phyloP scores from a whole-genome alignment of 345 rosid genomes.

The Passiflora organensis region DNA sequence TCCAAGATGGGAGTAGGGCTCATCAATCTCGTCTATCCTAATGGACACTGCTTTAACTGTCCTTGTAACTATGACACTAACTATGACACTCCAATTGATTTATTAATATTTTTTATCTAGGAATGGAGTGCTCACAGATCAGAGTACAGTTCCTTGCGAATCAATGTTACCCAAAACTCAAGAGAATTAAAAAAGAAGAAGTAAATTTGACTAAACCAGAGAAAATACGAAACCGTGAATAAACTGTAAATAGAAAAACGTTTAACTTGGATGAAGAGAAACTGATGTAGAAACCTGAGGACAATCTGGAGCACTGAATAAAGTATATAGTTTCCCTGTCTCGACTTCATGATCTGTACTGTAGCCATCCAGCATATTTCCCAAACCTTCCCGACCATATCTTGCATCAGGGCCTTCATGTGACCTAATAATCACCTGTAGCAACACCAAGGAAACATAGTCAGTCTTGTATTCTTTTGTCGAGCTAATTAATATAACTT shows the following conservation, averaged over 20 bases:
- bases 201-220: no score
- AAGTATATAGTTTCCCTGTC: constrained; percentile 34
- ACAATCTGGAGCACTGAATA: constrained; percentile 37
- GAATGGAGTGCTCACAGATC: no score
- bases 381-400: constrained; percentile 32
- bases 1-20: neutral
- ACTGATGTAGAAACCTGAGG: constrained; percentile 23
- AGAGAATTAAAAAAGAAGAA: no score
- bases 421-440: constrained; percentile 41
- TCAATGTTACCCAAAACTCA: no score
- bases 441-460: constrained; percentile 2
- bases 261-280: neutral
- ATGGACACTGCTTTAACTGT: no score
- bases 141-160: no score
- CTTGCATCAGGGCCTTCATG: constrained; percentile 40
- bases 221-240: neutral
- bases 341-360: constrained; percentile 39
- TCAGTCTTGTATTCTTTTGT: neutral
- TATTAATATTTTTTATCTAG: neutral
- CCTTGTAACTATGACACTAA: neutral
- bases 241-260: neutral
- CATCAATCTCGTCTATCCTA: no score
- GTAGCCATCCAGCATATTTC: constrained; percentile 35
- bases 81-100: neutral
- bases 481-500: no score